These are phyloP conservation scores for Physcomitrellopsis africana DNA, from an alignment of 225 moss, liverwort and hornwort species.

Conservation along the genomic window DNA sequence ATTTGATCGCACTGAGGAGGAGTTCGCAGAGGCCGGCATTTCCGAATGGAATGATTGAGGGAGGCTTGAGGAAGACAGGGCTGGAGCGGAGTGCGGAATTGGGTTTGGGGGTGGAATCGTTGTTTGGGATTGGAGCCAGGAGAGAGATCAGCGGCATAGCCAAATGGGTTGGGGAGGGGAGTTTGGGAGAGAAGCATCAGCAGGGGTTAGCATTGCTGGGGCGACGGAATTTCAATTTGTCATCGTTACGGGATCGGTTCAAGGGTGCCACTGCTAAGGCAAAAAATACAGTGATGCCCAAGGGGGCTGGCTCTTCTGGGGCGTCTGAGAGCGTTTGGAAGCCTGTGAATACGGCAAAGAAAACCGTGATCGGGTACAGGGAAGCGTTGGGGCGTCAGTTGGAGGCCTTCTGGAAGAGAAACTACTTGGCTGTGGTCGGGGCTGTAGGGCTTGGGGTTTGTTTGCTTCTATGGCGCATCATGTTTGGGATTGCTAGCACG, in stretches of 20 bases:
- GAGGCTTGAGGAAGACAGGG: conserved; percentile 22
- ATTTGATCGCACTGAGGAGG: conserved; percentile 32
- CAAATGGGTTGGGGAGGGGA: conserved; percentile 33
- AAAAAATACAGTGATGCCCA: conserved; percentile 34
- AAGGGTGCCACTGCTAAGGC: conserved; percentile 46
- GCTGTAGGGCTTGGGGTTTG: conserved; percentile 70
- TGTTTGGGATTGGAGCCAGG: conserved; percentile 32
- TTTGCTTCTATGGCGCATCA: conserved; percentile 86
- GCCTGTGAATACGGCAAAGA: conserved; percentile 49
- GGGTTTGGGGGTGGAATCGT: conserved; percentile 22
- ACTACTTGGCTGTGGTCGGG: conserved; percentile 81
- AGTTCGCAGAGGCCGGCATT: not conserved
- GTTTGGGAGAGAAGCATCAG: conserved; percentile 33
- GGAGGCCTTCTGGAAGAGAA: conserved; percentile 97
- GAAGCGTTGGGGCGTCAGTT: conserved; percentile 83
- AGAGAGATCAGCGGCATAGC: conserved; percentile 30
- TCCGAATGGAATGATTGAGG: conserved; percentile 12
- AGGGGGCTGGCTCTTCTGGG: conserved; percentile 11
- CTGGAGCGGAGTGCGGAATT: conserved; percentile 19
- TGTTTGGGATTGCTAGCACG: conserved; percentile 95
- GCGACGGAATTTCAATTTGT: conserved; percentile 46
- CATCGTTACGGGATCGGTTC: conserved; percentile 41
- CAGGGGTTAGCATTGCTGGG: conserved; percentile 38
- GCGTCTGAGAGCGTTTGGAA: conserved; percentile 39
- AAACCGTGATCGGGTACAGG: conserved; percentile 52